Conservation (phyloP, 1,284 basidiomycete genomes). For the Sporisorium graminicola region DNA sequence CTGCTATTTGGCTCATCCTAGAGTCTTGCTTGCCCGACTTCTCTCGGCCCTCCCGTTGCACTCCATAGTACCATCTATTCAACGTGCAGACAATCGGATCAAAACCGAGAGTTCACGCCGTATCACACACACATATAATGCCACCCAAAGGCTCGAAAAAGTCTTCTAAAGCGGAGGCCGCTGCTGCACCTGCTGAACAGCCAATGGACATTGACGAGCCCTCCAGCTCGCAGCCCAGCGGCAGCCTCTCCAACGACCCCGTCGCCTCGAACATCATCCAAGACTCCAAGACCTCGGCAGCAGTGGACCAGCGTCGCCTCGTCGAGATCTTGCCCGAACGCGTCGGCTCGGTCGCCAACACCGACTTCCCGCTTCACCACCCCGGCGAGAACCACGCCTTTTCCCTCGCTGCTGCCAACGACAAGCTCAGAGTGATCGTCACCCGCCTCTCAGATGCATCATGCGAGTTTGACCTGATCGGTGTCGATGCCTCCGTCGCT, state of each 20-base stretch:
- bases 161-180: slow-evolving; percentile 17
- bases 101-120: neutral
- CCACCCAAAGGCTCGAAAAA: slow-evolving; percentile 45
- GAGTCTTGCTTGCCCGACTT: neutral
- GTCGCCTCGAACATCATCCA: slow-evolving; percentile 36
- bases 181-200: slow-evolving; percentile 19
- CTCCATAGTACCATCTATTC: too few species aligned
- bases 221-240: slow-evolving; percentile 30
- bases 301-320: slow-evolving; percentile 55
- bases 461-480: slow-evolving; percentile 94
- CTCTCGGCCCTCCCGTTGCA: neutral
- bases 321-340: slow-evolving; percentile 66
- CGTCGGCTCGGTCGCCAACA: slow-evolving; percentile 62
- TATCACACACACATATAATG: slow-evolving; percentile 20
- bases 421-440: slow-evolving; percentile 51
- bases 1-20: neutral
- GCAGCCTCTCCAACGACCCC: slow-evolving; percentile 40
- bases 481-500: slow-evolving; percentile 94
- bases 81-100: neutral
- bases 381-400: slow-evolving; percentile 55
- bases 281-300: slow-evolving; percentile 36
- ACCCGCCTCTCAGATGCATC: slow-evolving; percentile 60
- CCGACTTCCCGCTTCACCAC: slow-evolving; percentile 60
- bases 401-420: slow-evolving; percentile 42
- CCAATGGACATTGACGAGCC: slow-evolving; percentile 48